Evolutionary conservation across 805 yeast species (phyloP).

Genomic region (Monosporozyma aerobia): DNA sequence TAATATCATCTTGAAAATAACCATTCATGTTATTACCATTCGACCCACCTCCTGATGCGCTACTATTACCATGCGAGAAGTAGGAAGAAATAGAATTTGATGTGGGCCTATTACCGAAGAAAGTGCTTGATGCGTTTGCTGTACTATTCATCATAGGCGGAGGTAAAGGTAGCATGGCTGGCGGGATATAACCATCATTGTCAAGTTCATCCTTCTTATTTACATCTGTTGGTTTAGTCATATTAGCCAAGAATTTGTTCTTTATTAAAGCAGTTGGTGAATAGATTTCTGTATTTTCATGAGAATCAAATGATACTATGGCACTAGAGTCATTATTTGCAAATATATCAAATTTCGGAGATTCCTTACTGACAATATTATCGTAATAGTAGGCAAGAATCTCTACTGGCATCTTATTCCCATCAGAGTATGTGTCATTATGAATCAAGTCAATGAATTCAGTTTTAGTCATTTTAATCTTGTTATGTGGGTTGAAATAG

Average conservation of each 20-base stretch:
- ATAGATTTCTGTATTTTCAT: slow-evolving; percentile 8
- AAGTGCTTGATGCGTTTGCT: background rate
- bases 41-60: background rate
- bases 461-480: slow-evolving; percentile 52
- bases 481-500: slow-evolving; percentile 56
- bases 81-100: slow-evolving; percentile 21
- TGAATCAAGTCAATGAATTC: slow-evolving; percentile 48
- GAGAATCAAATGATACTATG: background rate
- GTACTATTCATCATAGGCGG: background rate
- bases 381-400: slow-evolving; percentile 52
- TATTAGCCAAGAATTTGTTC: slow-evolving; percentile 3
- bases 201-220: background rate
- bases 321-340: background rate
- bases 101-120: slow-evolving; percentile 9
- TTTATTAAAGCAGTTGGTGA: slow-evolving; percentile 18
- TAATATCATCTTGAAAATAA: slow-evolving; percentile 16
- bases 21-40: background rate
- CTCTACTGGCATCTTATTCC: slow-evolving; percentile 32
- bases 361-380: slow-evolving; percentile 53
- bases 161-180: slow-evolving; percentile 1
- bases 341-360: slow-evolving; percentile 27
- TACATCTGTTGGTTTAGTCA: background rate
- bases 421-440: slow-evolving; percentile 24
- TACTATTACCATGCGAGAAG: slow-evolving; percentile 9
- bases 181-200: background rate